Evolutionary conservation across 2,329 filamentous ascomycete genomes (phyloP).

Genomic region (Alternaria alternata): DNA sequence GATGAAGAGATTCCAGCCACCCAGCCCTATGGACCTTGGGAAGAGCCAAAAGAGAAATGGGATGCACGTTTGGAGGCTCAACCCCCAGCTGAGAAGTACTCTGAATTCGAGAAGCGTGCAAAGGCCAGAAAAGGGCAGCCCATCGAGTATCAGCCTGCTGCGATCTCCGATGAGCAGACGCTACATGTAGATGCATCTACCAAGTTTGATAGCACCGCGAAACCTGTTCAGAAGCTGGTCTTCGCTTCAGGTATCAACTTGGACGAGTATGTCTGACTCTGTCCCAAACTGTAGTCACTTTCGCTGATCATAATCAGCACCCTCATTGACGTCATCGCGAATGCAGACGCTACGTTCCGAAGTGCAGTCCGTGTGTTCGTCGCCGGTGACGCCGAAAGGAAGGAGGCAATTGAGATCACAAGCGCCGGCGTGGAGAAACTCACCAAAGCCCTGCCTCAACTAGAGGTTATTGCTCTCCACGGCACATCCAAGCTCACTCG

Average conservation of each 20-base stretch:
- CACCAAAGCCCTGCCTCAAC: neutral
- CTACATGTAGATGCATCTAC: conserved; percentile 7
- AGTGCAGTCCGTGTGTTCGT: conserved; percentile 4
- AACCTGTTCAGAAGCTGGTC: conserved; percentile 6
- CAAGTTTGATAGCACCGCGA: conserved; percentile 8
- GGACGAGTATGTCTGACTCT: neutral
- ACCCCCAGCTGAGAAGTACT: neutral
- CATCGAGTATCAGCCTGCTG: conserved; percentile 1
- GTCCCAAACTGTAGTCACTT: neutral
- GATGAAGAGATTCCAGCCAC: conserved; percentile 3
- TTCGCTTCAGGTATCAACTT: conserved; percentile 5
- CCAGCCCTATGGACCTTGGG: conserved; percentile 2
- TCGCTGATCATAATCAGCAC: neutral
- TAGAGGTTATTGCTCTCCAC: neutral
- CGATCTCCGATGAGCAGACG: neutral
- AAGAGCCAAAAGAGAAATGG: conserved; percentile 4
- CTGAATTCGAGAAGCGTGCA: conserved; percentile 1
- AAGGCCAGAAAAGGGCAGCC: conserved; percentile 5
- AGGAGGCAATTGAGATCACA: conserved; percentile 6
- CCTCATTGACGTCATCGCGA: conserved; percentile 6
- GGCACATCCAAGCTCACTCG: conserved; percentile 3
- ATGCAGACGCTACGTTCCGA: conserved; percentile 6
- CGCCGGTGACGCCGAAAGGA: neutral
- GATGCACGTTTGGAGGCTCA: conserved; percentile 4
- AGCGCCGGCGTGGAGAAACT: conserved; percentile 1